phyloP scores from a whole-genome alignment of 305 asterid genomes.

The Solanum hybrid region DNA sequence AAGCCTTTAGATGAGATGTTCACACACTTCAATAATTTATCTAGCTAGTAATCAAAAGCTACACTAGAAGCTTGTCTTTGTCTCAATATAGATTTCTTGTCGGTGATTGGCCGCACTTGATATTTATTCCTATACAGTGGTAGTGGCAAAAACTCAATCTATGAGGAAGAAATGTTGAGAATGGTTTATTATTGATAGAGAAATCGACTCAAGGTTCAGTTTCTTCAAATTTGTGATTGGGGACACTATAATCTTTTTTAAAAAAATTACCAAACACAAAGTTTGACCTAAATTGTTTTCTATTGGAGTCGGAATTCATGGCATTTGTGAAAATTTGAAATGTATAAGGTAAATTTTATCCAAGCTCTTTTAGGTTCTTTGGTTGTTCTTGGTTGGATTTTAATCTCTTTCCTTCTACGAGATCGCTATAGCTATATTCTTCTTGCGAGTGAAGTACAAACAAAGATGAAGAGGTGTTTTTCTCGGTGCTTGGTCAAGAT shows the following conservation, averaged over 20 bases:
- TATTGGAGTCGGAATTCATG: background rate
- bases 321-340: background rate
- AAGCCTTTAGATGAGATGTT: no score
- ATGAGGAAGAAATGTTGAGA: background rate
- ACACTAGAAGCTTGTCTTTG: background rate
- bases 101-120: background rate
- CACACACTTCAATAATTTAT: no score
- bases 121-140: background rate
- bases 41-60: no score
- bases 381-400: no score
- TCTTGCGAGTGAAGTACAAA: no score
- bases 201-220: background rate
- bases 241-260: background rate
- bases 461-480: no score
- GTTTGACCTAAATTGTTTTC: background rate
- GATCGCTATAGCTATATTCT: no score
- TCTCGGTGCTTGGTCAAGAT: no score
- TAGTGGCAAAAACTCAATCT: background rate
- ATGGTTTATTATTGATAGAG: background rate
- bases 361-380: no score
- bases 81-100: no score
- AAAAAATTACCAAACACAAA: no score
- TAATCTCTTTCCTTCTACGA: no score
- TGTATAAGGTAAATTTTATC: background rate
- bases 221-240: background rate